Percentiles rank a stretch among this genome's conserved stretches.
These are phyloP conservation scores for Pelargonium exstipulatum DNA, from an alignment of 441 rosid genomes.

Conservation along the genomic window DNA sequence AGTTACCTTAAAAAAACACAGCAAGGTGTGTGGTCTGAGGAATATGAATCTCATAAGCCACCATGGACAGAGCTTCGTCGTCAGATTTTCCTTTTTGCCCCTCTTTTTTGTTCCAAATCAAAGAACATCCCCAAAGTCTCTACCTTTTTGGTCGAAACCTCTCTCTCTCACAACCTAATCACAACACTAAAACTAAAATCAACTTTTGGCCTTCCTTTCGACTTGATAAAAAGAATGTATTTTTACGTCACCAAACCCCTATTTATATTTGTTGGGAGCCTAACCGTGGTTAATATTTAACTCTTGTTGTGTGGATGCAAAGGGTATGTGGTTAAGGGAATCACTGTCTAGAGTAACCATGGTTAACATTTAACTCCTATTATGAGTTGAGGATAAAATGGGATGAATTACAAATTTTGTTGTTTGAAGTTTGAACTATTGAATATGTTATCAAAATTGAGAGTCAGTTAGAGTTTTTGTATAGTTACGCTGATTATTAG, in stretches of 20 bases:
- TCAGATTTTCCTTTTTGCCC: constrained; percentile 24
- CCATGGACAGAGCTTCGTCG: constrained; percentile 26
- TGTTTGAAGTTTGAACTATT: no score
- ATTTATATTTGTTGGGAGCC: background rate
- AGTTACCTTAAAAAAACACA: constrained; percentile 21
- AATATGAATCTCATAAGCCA: constrained; percentile 22
- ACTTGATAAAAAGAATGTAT: background rate
- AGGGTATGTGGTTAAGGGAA: no score
- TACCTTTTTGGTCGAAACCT: constrained; percentile 16
- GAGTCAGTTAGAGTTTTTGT: no score
- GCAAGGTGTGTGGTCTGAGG: constrained; percentile 12
- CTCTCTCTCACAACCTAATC: constrained; percentile 16
- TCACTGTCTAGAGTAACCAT: no score
- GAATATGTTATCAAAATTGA: no score
- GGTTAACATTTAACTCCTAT: no score
- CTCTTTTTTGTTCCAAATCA: constrained; percentile 23
- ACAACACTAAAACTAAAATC: background rate
- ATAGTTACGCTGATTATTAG: no score
- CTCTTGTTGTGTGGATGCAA: constrained; percentile 4
- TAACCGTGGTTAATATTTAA: constrained; percentile 32
- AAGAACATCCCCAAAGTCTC: constrained; percentile 23
- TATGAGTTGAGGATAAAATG: no score
- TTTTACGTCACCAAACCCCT: constrained; percentile 10
- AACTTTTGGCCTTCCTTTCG: constrained; percentile 7
- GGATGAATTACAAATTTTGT: no score